phyloP scores from a whole-genome alignment of 2,329 filamentous ascomycete species.

The Mycosphaerella arachidis region DNA sequence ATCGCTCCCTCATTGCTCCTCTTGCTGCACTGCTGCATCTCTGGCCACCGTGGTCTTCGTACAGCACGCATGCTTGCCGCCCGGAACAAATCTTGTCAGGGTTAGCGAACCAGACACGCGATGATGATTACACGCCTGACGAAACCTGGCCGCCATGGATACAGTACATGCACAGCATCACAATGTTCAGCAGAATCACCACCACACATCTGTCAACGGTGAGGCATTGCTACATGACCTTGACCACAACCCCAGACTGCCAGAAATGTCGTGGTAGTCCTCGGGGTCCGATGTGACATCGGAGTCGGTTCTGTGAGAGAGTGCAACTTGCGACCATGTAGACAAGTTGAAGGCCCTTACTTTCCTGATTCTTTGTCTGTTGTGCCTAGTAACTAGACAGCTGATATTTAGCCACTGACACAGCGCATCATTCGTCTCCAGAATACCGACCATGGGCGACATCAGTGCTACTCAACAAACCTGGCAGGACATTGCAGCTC shows the following conservation, averaged over 20 bases:
- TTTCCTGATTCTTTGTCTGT: neutral
- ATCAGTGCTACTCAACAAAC: neutral
- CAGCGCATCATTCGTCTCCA: neutral
- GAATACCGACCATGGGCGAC: neutral
- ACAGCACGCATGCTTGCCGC: neutral
- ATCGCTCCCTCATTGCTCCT: neutral
- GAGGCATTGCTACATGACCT: no score
- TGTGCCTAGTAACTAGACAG: no score
- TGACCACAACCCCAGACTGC: neutral
- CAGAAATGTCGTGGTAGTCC: neutral
- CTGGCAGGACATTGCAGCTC: conserved; percentile 39
- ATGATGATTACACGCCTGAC: neutral
- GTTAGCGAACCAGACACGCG: neutral
- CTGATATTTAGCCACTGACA: neutral
- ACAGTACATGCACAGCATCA: neutral
- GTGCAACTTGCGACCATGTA: neutral
- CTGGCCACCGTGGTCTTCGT: neutral
- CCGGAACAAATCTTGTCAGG: neutral
- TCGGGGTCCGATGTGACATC: neutral
- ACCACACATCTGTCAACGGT: neutral
- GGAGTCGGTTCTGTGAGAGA: neutral
- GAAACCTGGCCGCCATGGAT: neutral
- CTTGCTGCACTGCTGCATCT: neutral
- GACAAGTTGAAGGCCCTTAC: neutral
- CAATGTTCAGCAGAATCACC: no score